These are phyloP conservation scores for Psilocybe cyanescens DNA, from an alignment of 768 basidiomycete genomes.

Conservation along the genomic window DNA sequence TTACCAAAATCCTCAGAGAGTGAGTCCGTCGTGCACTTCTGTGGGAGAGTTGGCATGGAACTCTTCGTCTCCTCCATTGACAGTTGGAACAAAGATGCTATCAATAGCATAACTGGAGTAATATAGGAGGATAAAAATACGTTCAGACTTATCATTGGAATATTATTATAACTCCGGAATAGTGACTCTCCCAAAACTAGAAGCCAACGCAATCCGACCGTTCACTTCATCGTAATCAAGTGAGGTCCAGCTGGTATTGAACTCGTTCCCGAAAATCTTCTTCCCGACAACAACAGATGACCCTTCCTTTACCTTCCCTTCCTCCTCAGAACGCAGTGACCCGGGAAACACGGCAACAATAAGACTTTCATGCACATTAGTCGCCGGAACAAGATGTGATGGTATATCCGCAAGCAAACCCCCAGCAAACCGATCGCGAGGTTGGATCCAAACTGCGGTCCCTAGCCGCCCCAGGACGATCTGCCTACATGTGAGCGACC, in stretches of 20 bases:
- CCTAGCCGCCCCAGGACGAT: slow-evolving; percentile 58
- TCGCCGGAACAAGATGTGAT: slow-evolving; percentile 22
- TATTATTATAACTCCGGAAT: too few species aligned
- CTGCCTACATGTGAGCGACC: slow-evolving; percentile 56
- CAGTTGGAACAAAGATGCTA: too few species aligned
- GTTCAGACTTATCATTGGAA: too few species aligned
- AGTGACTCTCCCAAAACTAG: slow-evolving; percentile 48
- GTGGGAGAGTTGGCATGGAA: too few species aligned
- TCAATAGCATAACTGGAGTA: too few species aligned
- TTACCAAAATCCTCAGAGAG: too few species aligned
- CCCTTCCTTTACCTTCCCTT: not conserved
- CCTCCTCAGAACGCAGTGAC: slow-evolving; percentile 26
- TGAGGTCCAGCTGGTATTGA: slow-evolving; percentile 51
- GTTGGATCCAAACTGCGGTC: slow-evolving; percentile 68
- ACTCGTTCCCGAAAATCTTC: slow-evolving; percentile 23
- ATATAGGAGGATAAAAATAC: too few species aligned
- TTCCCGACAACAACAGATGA: slow-evolving; percentile 8
- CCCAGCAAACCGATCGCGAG: slow-evolving; percentile 44
- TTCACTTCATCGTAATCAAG: slow-evolving; percentile 64
- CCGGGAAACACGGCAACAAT: slow-evolving; percentile 57
- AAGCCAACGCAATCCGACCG: slow-evolving; percentile 57
- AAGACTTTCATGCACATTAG: slow-evolving; percentile 39
- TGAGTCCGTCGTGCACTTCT: too few species aligned
- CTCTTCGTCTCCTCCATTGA: too few species aligned
- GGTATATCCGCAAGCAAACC: slow-evolving; percentile 38